phyloP scores from a whole-genome alignment of 345 rosid genomes.

The Fremontodendron californicum region DNA sequence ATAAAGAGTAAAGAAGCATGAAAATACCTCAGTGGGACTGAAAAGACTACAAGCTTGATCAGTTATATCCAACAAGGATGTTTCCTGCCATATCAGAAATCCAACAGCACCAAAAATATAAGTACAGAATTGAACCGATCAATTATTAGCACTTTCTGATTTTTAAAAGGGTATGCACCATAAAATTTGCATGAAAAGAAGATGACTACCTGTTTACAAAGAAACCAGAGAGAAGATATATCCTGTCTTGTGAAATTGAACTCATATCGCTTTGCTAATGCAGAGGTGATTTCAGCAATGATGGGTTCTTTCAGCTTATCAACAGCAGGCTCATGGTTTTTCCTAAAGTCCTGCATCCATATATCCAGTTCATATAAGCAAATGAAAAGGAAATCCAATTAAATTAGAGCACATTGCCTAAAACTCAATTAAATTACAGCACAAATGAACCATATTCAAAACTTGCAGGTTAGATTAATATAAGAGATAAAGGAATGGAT shows the following conservation, averaged over 20 bases:
- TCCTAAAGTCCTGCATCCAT: slow-evolving; percentile 49
- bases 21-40: slow-evolving; percentile 63
- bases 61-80: slow-evolving; percentile 74
- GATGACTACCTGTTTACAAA: slow-evolving; percentile 74
- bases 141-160: not conserved
- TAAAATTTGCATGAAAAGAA: not conserved
- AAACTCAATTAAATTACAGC: not conserved
- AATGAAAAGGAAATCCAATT: not conserved
- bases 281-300: slow-evolving; percentile 61
- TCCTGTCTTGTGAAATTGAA: slow-evolving; percentile 72
- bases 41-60: slow-evolving; percentile 90
- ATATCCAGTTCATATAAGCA: slow-evolving; percentile 8
- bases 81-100: slow-evolving; percentile 58
- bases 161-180: not conserved
- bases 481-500: not conserved
- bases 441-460: not conserved
- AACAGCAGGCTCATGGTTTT: slow-evolving; percentile 63
- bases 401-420: not conserved
- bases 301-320: slow-evolving; percentile 79
- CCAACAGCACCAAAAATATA: not conserved
- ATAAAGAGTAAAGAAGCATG: not conserved
- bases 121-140: not conserved
- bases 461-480: not conserved
- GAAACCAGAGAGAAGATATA: slow-evolving; percentile 82
- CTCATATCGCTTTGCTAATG: slow-evolving; percentile 53